Evolutionary conservation across 176 grass and related monocot species (phyloP), one percentile per base, ranked within the genome.

Genomic region (Lolium perenne): DNA sequence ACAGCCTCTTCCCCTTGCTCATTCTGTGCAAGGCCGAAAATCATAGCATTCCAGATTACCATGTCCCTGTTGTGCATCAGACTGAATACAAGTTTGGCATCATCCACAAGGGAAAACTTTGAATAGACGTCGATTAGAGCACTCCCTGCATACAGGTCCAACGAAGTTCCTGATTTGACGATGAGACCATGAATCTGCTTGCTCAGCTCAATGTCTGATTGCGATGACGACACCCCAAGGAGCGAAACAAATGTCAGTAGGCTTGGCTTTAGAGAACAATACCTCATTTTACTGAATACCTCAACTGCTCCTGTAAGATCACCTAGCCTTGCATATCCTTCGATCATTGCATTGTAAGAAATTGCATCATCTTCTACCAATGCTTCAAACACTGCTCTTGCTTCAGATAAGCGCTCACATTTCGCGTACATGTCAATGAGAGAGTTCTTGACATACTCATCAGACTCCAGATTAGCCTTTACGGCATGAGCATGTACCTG

Each of bases 261-360:
- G 62, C 51, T 94, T 65, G 95, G 88, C 78, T 38, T 80, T 72
- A 92, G 53, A 0, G 84, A 91, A 70, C 60, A 67, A 70, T 87
- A 88, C 84, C 86, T 92, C 95, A 97, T 97, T 78, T 74, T 87
- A 75, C 64, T 50, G 66, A 94, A 97, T 62, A 94, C 46, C 78
- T 38, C 20, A 17, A 94, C 13, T 17, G 87, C 90, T 75, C 85
- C 86, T 61, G 72, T 76, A 70, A 94, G 82, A 17, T 91, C 54
- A 54, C 89, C 88, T n/a, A 89, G 84, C 14, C 70, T 92, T 40
- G 88, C 81, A 22, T 94, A 94, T 74, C 95, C 92, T 92, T 97
- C 95, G 55, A 97, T 89, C 95, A 97, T 94, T 1, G 90, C 74
- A 80, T 97, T 97, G 70, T 91, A 92, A 84, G 95, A 92, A 61